Evolutionary conservation across 768 basidiomycete species (phyloP).

Genomic region (Boletus huronensis): DNA sequence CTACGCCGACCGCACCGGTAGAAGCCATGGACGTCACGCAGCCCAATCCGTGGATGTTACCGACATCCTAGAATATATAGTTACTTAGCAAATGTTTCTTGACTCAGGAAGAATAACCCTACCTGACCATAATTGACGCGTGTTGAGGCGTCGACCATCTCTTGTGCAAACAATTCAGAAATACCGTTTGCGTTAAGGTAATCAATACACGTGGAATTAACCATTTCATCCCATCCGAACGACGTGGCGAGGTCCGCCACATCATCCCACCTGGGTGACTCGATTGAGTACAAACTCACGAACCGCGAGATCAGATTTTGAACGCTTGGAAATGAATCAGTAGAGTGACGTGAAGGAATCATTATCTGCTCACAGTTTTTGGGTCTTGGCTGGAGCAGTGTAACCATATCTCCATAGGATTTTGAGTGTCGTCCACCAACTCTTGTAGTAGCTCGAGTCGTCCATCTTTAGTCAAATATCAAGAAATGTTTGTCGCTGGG

Average conservation of each 20-base stretch:
- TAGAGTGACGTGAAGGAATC: not conserved
- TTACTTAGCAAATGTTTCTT: not conserved
- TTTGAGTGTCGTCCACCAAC: constrained; percentile 73
- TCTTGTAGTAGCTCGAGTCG: constrained; percentile 34
- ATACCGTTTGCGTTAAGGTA: constrained; percentile 57
- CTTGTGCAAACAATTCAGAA: constrained; percentile 54
- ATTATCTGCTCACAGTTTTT: constrained; percentile 44
- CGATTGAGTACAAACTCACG: constrained; percentile 50
- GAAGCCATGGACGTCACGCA: constrained; percentile 73
- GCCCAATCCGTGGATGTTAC: constrained; percentile 73
- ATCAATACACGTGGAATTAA: constrained; percentile 50
- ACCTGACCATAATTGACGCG: constrained; percentile 85
- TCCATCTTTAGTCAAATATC: constrained; percentile 35
- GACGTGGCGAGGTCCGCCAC: constrained; percentile 53
- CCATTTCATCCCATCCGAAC: constrained; percentile 48
- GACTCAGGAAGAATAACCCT: constrained; percentile 1
- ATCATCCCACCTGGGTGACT: constrained; percentile 59
- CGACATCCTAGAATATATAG: constrained; percentile 47
- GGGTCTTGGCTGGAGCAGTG: constrained; percentile 52
- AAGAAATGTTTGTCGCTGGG: not conserved
- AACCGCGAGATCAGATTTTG: constrained; percentile 50
- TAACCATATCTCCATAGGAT: constrained; percentile 77
- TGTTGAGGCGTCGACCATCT: constrained; percentile 77
- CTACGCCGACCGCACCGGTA: constrained; percentile 57
- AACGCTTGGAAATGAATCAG: constrained; percentile 42